Evolutionary conservation across 345 rosid genomes (phyloP).

Genomic region (Eucalyptus pauciflora): DNA sequence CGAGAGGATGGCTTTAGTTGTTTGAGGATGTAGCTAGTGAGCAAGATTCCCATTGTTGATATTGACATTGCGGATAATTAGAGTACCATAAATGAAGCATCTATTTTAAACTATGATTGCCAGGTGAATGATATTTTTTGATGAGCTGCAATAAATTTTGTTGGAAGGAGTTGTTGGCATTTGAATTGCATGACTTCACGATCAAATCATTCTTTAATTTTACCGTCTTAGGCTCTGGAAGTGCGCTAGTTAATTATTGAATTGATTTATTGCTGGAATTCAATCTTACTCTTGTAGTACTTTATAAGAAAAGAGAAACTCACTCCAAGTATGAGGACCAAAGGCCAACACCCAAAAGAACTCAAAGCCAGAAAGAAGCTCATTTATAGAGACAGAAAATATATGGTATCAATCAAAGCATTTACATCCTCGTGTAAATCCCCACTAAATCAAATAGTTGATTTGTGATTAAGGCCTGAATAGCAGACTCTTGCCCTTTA

Average conservation of each 20-base stretch:
- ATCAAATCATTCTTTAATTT: background rate
- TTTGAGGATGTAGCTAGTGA: background rate
- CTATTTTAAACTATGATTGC: background rate
- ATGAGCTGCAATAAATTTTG: background rate
- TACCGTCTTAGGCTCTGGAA: background rate
- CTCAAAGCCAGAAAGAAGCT: background rate
- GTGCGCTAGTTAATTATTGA: background rate
- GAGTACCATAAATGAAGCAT: background rate
- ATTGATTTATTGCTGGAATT: background rate
- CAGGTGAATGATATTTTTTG: background rate
- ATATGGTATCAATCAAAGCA: background rate
- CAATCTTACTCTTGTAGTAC: background rate
- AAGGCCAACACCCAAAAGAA: background rate
- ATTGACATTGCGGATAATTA: background rate
- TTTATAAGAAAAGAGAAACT: background rate
- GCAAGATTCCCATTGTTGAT: background rate
- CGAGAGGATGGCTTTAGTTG: background rate
- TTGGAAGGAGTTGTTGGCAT: background rate
- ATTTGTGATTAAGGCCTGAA: background rate
- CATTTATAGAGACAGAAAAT: background rate
- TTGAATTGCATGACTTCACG: background rate
- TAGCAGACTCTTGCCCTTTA: background rate
- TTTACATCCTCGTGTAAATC: background rate
- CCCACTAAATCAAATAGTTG: background rate
- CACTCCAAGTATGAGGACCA: background rate